Evolutionary conservation across 371 early-diverging fungal genomes (phyloP).

Genomic region (Apophysomyces trapeziformis): DNA sequence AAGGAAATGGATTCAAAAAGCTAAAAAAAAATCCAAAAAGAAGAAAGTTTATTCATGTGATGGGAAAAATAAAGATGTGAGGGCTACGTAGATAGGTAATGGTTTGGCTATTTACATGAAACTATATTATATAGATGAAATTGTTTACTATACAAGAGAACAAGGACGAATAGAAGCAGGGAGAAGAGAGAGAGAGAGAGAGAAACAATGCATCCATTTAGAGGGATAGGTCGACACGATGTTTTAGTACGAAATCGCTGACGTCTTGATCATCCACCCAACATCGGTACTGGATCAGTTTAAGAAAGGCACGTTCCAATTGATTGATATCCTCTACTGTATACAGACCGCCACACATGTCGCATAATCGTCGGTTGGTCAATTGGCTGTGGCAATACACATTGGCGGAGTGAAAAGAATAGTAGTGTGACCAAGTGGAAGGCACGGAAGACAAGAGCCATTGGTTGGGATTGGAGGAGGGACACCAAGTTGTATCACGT

Average conservation of each 20-base stretch:
- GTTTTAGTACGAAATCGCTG: conserved; percentile 33
- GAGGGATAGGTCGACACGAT: conserved; percentile 42
- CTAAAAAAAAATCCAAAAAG: background rate
- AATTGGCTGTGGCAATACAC: conserved; percentile 20
- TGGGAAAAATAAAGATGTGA: background rate
- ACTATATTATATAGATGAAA: no score
- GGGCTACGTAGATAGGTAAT: background rate
- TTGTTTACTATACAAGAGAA: no score
- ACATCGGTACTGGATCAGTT: conserved; percentile 47
- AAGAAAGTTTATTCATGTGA: background rate
- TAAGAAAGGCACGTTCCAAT: conserved; percentile 47
- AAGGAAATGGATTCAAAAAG: conserved; percentile 3
- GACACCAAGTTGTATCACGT: conserved; percentile 63
- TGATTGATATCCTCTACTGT: conserved; percentile 41
- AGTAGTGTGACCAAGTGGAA: conserved; percentile 19
- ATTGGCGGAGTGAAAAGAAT: conserved; percentile 16
- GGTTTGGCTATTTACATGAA: background rate
- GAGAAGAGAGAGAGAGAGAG: conserved; percentile 1
- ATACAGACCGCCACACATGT: conserved; percentile 43
- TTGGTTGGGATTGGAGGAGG: conserved; percentile 11
- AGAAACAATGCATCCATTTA: conserved; percentile 17
- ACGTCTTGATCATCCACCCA: conserved; percentile 46
- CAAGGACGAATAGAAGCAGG: no score
- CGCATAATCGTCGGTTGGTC: conserved; percentile 39
- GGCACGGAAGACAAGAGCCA: conserved; percentile 7